phyloP scores from a whole-genome alignment of 768 basidiomycete species.

The Phylloporus sp. region DNA sequence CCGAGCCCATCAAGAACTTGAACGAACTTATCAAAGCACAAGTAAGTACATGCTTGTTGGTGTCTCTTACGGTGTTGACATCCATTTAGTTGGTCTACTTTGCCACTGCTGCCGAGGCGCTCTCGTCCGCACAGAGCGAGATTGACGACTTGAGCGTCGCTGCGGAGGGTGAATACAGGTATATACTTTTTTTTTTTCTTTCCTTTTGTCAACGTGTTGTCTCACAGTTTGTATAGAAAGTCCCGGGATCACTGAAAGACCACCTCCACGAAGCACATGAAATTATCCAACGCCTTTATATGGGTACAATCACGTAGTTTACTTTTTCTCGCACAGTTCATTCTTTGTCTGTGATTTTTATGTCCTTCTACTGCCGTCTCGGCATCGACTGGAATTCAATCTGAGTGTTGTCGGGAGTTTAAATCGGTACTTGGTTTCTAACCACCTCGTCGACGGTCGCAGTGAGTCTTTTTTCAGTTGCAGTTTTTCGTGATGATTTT shows the following conservation, averaged over 20 bases:
- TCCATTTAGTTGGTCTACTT: slow-evolving; percentile 60
- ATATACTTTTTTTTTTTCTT: neutral
- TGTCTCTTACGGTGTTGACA: slow-evolving; percentile 3
- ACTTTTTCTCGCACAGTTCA: slow-evolving; percentile 1
- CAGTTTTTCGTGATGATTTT: slow-evolving; percentile 25
- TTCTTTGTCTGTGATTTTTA: slow-evolving; percentile 7
- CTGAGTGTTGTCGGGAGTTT: neutral
- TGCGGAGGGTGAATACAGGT: slow-evolving; percentile 95
- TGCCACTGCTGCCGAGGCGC: slow-evolving; percentile 72
- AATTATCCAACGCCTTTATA: slow-evolving; percentile 7
- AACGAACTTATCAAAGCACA: slow-evolving; percentile 92
- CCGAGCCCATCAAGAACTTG: slow-evolving; percentile 92
- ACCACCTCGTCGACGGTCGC: neutral
- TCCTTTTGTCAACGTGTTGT: neutral
- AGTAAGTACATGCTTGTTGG: slow-evolving; percentile 33
- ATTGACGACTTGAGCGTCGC: slow-evolving; percentile 91
- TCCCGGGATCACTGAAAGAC: slow-evolving; percentile 77
- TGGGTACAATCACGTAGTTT: slow-evolving; percentile 12
- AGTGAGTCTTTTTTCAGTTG: slow-evolving; percentile 5
- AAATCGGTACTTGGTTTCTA: no score
- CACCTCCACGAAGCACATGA: neutral
- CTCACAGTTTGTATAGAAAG: slow-evolving; percentile 49
- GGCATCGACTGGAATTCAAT: neutral
- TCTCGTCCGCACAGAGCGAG: slow-evolving; percentile 82
- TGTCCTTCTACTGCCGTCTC: neutral